phyloP scores from a whole-genome alignment of 306 rosid species.

The Sechiopsis laciniata region DNA sequence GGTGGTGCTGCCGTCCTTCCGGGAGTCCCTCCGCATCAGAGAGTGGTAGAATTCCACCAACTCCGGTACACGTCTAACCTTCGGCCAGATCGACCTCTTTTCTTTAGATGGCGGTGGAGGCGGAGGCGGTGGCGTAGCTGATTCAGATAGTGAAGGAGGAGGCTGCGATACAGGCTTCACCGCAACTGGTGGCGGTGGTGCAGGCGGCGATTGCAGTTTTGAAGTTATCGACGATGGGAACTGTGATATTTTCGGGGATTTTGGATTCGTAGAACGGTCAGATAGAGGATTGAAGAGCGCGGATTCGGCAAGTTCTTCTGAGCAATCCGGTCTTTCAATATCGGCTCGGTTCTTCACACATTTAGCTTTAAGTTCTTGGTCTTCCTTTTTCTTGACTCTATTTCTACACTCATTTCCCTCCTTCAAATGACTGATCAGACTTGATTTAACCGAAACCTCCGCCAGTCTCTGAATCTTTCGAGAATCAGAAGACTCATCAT shows the following conservation, averaged over 20 bases:
- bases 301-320: conserved; percentile 67
- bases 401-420: conserved; percentile 31
- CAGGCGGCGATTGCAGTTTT: conserved; percentile 26
- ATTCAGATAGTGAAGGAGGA: conserved; percentile 25
- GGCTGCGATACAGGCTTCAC: conserved; percentile 28
- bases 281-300: conserved; percentile 43
- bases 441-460: conserved; percentile 45
- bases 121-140: conserved; percentile 38
- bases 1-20: conserved; percentile 47
- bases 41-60: conserved; percentile 92
- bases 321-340: conserved; percentile 46
- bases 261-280: conserved; percentile 68
- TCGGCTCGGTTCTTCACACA: conserved; percentile 44
- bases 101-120: conserved; percentile 58
- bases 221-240: conserved; percentile 20
- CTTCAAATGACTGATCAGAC: conserved; percentile 47
- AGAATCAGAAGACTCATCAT: conserved; percentile 45
- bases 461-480: conserved; percentile 47
- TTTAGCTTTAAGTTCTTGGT: conserved; percentile 24
- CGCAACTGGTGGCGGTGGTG: neutral
- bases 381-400: conserved; percentile 27
- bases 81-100: conserved; percentile 31
- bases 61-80: conserved; percentile 76
- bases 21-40: conserved; percentile 71
- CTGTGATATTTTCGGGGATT: conserved; percentile 60